Percentiles rank a stretch among this genome's conserved stretches.
phyloP scores from a whole-genome alignment of 805 yeast genomes.

The Cyberlindnera maclurae region DNA sequence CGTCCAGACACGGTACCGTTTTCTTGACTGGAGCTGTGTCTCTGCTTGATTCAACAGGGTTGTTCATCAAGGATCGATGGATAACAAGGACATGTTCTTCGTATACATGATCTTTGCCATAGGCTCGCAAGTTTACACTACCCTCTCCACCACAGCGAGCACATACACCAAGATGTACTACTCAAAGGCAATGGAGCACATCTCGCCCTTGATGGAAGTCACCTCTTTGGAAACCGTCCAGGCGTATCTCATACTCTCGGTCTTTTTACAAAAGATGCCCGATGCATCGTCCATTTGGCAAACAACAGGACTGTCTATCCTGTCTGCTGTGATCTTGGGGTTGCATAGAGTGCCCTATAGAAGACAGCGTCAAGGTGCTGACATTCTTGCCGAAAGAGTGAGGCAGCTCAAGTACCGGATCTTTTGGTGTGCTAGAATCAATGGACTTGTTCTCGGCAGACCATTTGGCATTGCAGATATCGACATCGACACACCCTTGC shows the following conservation, averaged over 20 bases:
- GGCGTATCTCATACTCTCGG: constrained; percentile 25
- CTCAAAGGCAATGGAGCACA: constrained; percentile 25
- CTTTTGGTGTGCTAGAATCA: constrained; percentile 31
- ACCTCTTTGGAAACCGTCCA: constrained; percentile 26
- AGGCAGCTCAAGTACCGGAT: constrained; percentile 23
- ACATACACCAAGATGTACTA: constrained; percentile 24
- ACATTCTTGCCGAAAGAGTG: neutral
- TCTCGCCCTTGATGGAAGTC: constrained; percentile 18
- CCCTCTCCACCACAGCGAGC: neutral
- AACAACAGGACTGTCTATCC: constrained; percentile 26
- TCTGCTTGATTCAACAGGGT: constrained; percentile 12
- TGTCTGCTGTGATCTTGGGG: constrained; percentile 27
- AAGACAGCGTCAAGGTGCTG: neutral
- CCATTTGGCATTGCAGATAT: constrained; percentile 31
- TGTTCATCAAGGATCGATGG: constrained; percentile 11
- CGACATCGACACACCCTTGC: constrained; percentile 28
- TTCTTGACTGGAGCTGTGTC: constrained; percentile 26
- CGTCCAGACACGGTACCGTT: constrained; percentile 32
- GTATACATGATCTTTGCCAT: constrained; percentile 28
- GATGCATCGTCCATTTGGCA: constrained; percentile 29
- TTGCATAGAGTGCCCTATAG: constrained; percentile 25
- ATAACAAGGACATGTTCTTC: constrained; percentile 21
- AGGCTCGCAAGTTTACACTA: constrained; percentile 21
- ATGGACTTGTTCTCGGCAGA: constrained; percentile 28
- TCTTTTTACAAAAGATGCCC: constrained; percentile 30